Base-by-base conservation (phyloP, 768 basidiomycete genomes). In the Tulasnella sp. region DNA sequence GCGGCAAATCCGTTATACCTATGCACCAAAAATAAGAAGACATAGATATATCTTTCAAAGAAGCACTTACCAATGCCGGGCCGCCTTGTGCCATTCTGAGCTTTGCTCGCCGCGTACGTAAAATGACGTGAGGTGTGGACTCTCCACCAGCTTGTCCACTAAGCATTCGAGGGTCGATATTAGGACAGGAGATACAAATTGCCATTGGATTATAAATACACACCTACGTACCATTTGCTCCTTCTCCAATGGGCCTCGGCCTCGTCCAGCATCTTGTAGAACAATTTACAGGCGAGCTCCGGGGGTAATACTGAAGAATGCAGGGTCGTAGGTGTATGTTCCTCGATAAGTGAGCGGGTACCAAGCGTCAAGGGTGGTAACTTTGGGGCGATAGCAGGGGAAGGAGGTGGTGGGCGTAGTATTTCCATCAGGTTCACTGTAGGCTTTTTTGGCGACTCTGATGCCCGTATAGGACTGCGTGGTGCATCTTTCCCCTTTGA, bases 1-100 rank as follows among this genome's bases (percentile, higher is more conserved):
- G 79, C 81, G 62, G 68, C 68, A 19, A 80, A 77, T 32, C 87
- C 87, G 64, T 89, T 89, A 64, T 90, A 90, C 86, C 86, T 89
- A 29, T 17, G 35, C 34, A 19, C 3, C 5, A 6, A 31, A 5
- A 37, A 7, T 4, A 6, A 31, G n/a, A 49, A 25, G 12, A 23
- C n/a, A 19, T 17, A n/a, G n/a, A n/a, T n/a, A n/a, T n/a, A n/a
- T n/a, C 4, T 6, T n/a, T n/a, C n/a, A n/a, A n/a, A n/a, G n/a
- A n/a, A n/a, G 42, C 17, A 15, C 51, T 17, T 64, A 85, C 87
- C 87, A 89, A 65, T 75, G 84, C 60, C 77, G 82, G 2, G 86
- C 86, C 14, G 83, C 79, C 62, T 85, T 78, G 54, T 81, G 77
- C 83, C 83, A 83, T 7, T 72, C 71, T 2, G 56, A 39, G 12